phyloP scores from a whole-genome alignment of 352 stramenopile genomes.

The Pythium coloratum region DNA sequence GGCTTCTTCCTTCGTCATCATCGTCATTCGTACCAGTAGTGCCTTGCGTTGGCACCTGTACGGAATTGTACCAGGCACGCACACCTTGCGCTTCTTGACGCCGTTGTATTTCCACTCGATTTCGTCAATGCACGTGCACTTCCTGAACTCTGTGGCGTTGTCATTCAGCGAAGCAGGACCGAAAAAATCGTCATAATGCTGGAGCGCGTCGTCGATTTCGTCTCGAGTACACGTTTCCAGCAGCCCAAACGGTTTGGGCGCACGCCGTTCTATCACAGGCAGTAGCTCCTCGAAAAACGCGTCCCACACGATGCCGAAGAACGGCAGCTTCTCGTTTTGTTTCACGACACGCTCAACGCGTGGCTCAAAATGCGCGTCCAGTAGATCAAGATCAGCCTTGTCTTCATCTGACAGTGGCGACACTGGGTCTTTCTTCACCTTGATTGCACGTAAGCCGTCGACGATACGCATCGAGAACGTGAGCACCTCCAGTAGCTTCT shows the following conservation, averaged over 20 bases:
- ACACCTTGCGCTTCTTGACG: slow-evolving; percentile 41
- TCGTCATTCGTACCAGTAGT: slow-evolving; percentile 51
- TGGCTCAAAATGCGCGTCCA: slow-evolving; percentile 50
- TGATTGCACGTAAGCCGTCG: slow-evolving; percentile 2
- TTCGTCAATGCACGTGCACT: slow-evolving; percentile 52
- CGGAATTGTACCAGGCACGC: slow-evolving; percentile 37
- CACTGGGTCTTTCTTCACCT: too few relatives aligned
- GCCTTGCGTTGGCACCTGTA: slow-evolving; percentile 50
- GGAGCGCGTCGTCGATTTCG: slow-evolving; percentile 55
- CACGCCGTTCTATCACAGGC: slow-evolving; percentile 40
- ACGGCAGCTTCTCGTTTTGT: slow-evolving; percentile 41
- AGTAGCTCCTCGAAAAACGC: slow-evolving; percentile 49
- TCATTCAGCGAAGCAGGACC: slow-evolving; percentile 33
- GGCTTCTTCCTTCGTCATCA: slow-evolving; percentile 63
- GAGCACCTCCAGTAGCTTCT: slow-evolving; percentile 46
- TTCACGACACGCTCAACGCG: slow-evolving; percentile 38
- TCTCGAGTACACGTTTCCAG: slow-evolving; percentile 34
- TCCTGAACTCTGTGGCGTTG: slow-evolving; percentile 33
- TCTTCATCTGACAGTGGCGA: not conserved
- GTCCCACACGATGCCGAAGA: slow-evolving; percentile 61
- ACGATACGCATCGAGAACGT: slow-evolving; percentile 33
- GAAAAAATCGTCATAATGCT: slow-evolving; percentile 64
- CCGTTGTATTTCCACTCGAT: slow-evolving; percentile 26
- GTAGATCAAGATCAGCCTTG: slow-evolving; percentile 27
- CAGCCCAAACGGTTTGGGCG: slow-evolving; percentile 19